Evolutionary conservation across 2,329 filamentous ascomycete species (phyloP).

Genomic region (Hawksworthiomyces lignivorus): DNA sequence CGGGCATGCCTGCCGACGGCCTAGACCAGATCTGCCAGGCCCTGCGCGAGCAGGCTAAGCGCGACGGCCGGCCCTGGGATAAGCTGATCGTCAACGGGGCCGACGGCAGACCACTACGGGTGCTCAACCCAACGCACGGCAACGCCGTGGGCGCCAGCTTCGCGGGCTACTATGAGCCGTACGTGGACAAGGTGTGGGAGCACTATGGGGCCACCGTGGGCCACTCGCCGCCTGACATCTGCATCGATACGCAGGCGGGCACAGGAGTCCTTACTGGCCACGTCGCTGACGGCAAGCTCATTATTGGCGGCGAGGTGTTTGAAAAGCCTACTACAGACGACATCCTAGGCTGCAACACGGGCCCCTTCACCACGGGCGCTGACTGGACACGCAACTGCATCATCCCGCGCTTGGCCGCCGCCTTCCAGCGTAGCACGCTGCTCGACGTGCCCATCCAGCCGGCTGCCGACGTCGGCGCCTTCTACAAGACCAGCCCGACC

Average conservation of each 20-base stretch:
- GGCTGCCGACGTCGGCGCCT: conserved; percentile 26
- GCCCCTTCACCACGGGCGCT: conserved; percentile 45
- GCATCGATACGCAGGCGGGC: conserved; percentile 57
- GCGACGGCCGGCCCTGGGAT: conserved; percentile 55
- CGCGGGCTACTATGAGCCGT: conserved; percentile 34
- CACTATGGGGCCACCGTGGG: conserved; percentile 22
- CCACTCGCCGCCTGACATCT: conserved; percentile 25
- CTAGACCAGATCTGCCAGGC: conserved; percentile 46
- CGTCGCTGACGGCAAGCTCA: conserved; percentile 33
- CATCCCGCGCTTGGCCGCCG: conserved; percentile 41
- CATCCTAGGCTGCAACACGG: conserved; percentile 59
- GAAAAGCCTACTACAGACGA: conserved; percentile 49
- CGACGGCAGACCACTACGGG: conserved; percentile 27
- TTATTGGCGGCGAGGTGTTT: conserved; percentile 38
- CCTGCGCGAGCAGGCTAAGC: conserved; percentile 45
- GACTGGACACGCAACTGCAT: conserved; percentile 32
- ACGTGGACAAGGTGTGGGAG: conserved; percentile 35
- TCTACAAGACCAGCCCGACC: conserved; percentile 34
- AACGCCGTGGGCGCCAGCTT: conserved; percentile 35
- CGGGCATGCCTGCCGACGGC: conserved; percentile 51
- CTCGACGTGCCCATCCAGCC: conserved; percentile 24
- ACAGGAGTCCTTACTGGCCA: conserved; percentile 45
- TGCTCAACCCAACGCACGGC: conserved; percentile 37
- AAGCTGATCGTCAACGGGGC: conserved; percentile 36
- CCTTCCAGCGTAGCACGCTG: conserved; percentile 48